A percentile compares a stretch with the other conserved stretches of the same genome.
Conservation (phyloP, 2,329 filamentous ascomycete genomes). For the Apiospora saccharicola region DNA sequence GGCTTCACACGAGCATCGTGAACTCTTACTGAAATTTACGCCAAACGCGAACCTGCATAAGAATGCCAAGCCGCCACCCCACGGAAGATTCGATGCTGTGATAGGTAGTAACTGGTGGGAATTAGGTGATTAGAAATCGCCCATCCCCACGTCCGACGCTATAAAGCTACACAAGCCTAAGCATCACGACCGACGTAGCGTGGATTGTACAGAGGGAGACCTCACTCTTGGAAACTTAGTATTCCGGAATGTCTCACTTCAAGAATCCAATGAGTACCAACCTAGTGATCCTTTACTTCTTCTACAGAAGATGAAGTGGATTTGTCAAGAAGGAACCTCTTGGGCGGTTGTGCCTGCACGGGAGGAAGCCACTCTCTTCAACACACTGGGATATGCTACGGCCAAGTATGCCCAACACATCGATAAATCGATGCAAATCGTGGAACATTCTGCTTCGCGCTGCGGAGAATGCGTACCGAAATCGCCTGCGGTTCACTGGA, state of each 20-base stretch:
- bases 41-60: slow-evolving; percentile 31
- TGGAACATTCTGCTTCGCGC: background rate
- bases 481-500: background rate
- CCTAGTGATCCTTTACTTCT: background rate
- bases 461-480: background rate
- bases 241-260: background rate
- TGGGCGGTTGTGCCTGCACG: background rate
- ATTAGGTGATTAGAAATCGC: background rate
- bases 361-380: background rate
- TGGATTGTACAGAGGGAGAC: background rate
- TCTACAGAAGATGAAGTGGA: slow-evolving; percentile 8
- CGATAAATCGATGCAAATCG: background rate
- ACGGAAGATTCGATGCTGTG: background rate
- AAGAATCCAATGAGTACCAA: background rate
- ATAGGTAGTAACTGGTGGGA: slow-evolving; percentile 30
- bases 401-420: background rate
- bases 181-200: background rate
- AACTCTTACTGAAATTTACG: slow-evolving; percentile 35
- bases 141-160: background rate
- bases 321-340: background rate
- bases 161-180: background rate
- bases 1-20: slow-evolving; percentile 43
- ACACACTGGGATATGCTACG: slow-evolving; percentile 6
- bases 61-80: too few relatives aligned
- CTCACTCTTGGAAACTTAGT: background rate